Conservation (phyloP, 306 rosid species). For the Rosa multiflora region DNA sequence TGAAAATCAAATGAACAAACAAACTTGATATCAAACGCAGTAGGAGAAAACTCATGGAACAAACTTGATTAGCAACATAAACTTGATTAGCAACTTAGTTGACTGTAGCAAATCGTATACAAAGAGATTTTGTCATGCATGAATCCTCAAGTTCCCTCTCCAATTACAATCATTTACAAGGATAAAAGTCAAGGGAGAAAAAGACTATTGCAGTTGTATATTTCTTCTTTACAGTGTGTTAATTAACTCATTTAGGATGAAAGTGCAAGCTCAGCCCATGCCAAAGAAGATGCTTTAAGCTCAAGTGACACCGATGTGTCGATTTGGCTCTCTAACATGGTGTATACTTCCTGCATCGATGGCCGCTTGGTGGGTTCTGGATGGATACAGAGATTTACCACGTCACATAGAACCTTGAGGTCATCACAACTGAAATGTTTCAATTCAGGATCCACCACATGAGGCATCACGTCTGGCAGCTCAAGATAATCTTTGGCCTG, state of each 20-base stretch:
- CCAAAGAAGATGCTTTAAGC: conserved; percentile 80
- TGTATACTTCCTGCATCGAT: conserved; percentile 63
- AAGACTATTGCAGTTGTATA: conserved; percentile 39
- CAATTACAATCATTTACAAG: conserved; percentile 63
- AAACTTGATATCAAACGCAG: background rate
- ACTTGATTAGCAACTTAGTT: conserved; percentile 14
- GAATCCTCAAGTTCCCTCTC: conserved; percentile 35
- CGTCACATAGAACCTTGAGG: conserved; percentile 78
- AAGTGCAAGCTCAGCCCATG: conserved; percentile 99
- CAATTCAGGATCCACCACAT: conserved; percentile 78
- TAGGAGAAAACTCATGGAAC: background rate
- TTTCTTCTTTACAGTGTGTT: conserved; percentile 61
- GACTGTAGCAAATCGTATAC: conserved; percentile 42
- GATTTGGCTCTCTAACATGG: conserved; percentile 74
- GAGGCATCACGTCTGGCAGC: conserved; percentile 70
- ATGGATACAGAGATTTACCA: conserved; percentile 64
- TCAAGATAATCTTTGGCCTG: conserved; percentile 92
- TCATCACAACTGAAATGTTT: conserved; percentile 72
- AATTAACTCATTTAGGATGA: conserved; percentile 52
- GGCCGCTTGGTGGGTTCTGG: conserved; percentile 56
- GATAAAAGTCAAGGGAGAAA: conserved; percentile 24
- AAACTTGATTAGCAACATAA: conserved; percentile 9
- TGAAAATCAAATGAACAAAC: background rate
- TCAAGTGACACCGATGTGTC: conserved; percentile 78
- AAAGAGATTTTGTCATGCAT: conserved; percentile 38